Conservation (phyloP, 208 protist species). For the Trypanosoma cruzi region DNA sequence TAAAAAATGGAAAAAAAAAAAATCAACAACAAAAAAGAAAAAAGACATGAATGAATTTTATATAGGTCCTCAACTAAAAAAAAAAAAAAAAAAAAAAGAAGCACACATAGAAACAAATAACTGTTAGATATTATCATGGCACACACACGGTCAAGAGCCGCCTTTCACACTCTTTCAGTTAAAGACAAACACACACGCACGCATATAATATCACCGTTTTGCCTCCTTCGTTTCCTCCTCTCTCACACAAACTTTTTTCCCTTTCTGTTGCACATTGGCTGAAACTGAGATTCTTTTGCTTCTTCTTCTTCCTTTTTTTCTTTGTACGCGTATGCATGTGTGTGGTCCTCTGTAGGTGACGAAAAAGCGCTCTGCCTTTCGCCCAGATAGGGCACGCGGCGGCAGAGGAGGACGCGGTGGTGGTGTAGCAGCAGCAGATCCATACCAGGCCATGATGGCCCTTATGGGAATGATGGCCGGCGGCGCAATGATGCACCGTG, state of each 20-base stretch:
- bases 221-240: conserved; percentile 5
- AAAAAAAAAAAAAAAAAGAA: conserved; percentile 9
- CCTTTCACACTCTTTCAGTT: no score
- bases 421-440: conserved; percentile 35
- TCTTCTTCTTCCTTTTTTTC: conserved; percentile 5
- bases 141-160: not conserved
- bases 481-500: conserved; percentile 33
- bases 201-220: conserved; percentile 5
- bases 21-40: conserved; percentile 9
- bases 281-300: conserved; percentile 16
- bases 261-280: conserved; percentile 17
- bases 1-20: not conserved
- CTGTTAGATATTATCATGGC: not conserved
- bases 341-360: conserved; percentile 48
- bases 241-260: not conserved
- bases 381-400: conserved; percentile 47
- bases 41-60: no score
- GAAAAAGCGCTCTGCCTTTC: conserved; percentile 74
- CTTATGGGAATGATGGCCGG: conserved; percentile 69
- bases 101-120: not conserved
- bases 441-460: conserved; percentile 64
- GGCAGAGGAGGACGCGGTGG: conserved; percentile 32
- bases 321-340: conserved; percentile 11
- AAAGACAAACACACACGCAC: no score
- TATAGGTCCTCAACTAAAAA: no score